Conservation (phyloP, 805 yeast species). For the Priceomyces haplophilus region DNA sequence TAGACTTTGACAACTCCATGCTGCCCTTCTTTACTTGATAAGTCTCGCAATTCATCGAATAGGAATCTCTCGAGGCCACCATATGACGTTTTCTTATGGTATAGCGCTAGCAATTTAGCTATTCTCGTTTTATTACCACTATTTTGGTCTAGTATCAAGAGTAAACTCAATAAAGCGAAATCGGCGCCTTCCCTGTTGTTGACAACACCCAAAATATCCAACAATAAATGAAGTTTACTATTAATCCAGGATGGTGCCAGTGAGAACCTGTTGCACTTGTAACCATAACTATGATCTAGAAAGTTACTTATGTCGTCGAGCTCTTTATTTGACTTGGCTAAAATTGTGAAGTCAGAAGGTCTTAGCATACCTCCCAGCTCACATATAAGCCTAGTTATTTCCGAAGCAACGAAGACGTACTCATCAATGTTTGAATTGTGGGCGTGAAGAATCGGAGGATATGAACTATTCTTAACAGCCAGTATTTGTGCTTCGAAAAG, state of each 20-base stretch:
- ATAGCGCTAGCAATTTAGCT: slow-evolving; percentile 22
- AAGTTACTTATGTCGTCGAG: slow-evolving; percentile 36
- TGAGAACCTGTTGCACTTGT: slow-evolving; percentile 43
- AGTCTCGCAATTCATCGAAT: slow-evolving; percentile 14
- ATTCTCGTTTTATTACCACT: slow-evolving; percentile 22
- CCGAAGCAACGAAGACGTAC: slow-evolving; percentile 41
- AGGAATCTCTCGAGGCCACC: slow-evolving; percentile 21
- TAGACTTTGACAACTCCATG: slow-evolving; percentile 6
- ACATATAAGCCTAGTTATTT: slow-evolving; percentile 40
- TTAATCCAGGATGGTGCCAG: slow-evolving; percentile 52
- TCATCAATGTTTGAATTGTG: slow-evolving; percentile 31
- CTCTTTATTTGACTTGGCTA: slow-evolving; percentile 52
- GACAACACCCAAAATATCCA: slow-evolving; percentile 49
- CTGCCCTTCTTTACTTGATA: neutral
- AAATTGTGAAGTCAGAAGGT: slow-evolving; percentile 50
- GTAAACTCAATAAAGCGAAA: slow-evolving; percentile 27
- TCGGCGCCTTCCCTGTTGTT: slow-evolving; percentile 30
- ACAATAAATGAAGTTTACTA: slow-evolving; percentile 40
- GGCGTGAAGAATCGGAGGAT: slow-evolving; percentile 20
- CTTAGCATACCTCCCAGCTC: slow-evolving; percentile 41
- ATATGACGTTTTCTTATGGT: neutral
- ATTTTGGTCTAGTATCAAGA: slow-evolving; percentile 24
- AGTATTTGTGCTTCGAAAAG: slow-evolving; percentile 3
- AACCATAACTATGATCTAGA: slow-evolving; percentile 35
- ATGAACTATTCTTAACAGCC: slow-evolving; percentile 17